A percentile compares a stretch with the other conserved stretches of the same genome.
Evolutionary conservation across 2,329 filamentous ascomycete species (phyloP).

Genomic region (Teratosphaeria nubilosa): DNA sequence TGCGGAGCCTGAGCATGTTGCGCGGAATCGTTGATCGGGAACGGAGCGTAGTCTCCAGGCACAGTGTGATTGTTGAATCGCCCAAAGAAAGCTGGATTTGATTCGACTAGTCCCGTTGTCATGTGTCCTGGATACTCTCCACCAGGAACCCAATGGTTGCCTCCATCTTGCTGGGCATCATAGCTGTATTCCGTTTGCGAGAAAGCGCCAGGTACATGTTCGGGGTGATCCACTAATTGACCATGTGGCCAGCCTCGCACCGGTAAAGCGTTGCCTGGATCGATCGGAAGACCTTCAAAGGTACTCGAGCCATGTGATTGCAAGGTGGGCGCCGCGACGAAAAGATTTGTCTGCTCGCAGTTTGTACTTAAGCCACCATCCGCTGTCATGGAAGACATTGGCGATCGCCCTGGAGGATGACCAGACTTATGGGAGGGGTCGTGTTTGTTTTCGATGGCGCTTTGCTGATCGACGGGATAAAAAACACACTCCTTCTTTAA

Average conservation of each 20-base stretch:
- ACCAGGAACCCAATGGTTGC: background rate
- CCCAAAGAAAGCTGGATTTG: background rate
- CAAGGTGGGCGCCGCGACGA: slow-evolving; percentile 10
- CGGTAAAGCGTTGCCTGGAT: slow-evolving; percentile 6
- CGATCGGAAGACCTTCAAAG: slow-evolving; percentile 10
- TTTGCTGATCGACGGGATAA: slow-evolving; percentile 61
- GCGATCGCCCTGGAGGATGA: slow-evolving; percentile 15
- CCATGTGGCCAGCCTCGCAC: background rate
- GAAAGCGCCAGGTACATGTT: background rate
- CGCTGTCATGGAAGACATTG: slow-evolving; percentile 17
- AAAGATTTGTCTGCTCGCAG: slow-evolving; percentile 9
- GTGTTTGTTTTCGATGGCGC: slow-evolving; percentile 17
- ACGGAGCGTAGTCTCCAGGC: slow-evolving; percentile 8
- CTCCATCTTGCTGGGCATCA: background rate
- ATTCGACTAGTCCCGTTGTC: background rate
- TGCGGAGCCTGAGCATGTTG: background rate
- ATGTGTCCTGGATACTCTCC: background rate
- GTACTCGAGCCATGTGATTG: slow-evolving; percentile 12
- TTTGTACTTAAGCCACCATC: slow-evolving; percentile 6
- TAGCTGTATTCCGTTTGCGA: background rate
- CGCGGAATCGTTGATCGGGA: slow-evolving; percentile 2
- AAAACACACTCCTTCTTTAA: slow-evolving; percentile 93
- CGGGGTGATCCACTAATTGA: background rate
- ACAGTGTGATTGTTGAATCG: background rate
- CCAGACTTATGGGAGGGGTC: slow-evolving; percentile 12